Evolutionary conservation across 495 filamentous ascomycete genomes (phyloP).

Genomic region (Beverwykella pulmonaria): DNA sequence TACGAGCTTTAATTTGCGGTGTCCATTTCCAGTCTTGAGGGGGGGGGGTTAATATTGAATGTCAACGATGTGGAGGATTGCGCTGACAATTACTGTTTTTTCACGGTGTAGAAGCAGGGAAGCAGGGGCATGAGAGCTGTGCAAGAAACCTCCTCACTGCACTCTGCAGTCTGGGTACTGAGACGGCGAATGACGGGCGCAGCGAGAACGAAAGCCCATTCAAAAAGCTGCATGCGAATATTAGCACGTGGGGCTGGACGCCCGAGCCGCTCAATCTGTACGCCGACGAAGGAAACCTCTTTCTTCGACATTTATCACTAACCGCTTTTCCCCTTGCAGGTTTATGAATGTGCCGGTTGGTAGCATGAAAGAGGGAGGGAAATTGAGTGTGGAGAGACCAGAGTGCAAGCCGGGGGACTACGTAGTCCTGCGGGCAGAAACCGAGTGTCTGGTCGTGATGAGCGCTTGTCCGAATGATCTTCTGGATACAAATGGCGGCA

Average conservation of each 20-base stretch:
- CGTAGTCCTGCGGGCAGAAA: conserved; percentile 2
- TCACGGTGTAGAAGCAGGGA: not conserved
- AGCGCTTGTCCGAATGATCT: conserved; percentile 19
- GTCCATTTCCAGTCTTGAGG: too few species aligned
- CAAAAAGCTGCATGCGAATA: conserved; percentile 7
- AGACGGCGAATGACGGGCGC: too few species aligned
- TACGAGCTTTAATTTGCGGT: too few species aligned
- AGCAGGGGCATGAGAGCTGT: conserved; percentile 12
- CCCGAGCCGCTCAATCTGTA: conserved; percentile 19
- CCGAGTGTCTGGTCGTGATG: conserved; percentile 13
- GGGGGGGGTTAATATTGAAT: too few species aligned
- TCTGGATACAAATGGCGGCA: conserved; percentile 10
- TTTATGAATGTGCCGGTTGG: conserved; percentile 19
- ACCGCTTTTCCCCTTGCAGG: too few species aligned
- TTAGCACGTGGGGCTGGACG: conserved; percentile 14
- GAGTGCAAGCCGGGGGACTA: not conserved
- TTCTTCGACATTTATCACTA: too few species aligned
- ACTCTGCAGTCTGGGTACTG: too few species aligned
- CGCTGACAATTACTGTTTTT: too few species aligned
- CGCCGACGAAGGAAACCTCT: too few species aligned
- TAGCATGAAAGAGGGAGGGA: too few species aligned
- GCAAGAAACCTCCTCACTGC: conserved; percentile 18
- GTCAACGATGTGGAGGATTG: too few species aligned
- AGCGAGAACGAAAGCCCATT: too few species aligned
- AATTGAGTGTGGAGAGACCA: not conserved